A percentile compares a stretch with the other conserved stretches of the same genome.
Evolutionary conservation across 2,329 filamentous ascomycete genomes (phyloP).

Genomic region (Eutypella sp.): DNA sequence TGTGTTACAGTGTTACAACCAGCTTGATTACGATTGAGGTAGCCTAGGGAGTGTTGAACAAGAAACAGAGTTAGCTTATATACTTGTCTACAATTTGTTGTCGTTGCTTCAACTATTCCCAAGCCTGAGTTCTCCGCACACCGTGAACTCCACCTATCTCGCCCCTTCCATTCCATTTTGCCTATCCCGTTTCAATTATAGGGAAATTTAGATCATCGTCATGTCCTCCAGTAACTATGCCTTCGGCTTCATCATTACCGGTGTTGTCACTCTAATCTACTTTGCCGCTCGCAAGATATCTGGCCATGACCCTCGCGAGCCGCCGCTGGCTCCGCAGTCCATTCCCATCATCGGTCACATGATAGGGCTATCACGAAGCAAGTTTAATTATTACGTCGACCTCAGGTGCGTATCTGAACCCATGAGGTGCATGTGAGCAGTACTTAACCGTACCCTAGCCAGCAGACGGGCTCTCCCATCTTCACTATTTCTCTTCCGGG

Average conservation of each 20-base stretch:
- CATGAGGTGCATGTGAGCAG: not conserved
- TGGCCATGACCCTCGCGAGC: slow-evolving; percentile 26
- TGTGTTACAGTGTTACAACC: not conserved
- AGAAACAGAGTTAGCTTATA: not conserved
- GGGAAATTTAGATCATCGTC: not conserved
- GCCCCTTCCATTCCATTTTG: not conserved
- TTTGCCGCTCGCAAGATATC: slow-evolving; percentile 11
- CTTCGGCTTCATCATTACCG: slow-evolving; percentile 2
- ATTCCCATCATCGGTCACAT: slow-evolving; percentile 29
- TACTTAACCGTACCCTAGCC: slow-evolving; percentile 5
- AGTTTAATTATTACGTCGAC: slow-evolving; percentile 28
- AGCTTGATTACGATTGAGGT: not conserved
- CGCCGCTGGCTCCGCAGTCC: slow-evolving; percentile 23
- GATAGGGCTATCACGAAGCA: slow-evolving; percentile 22
- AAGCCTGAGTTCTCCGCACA: not conserved
- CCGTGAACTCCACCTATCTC: not conserved
- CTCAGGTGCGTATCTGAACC: slow-evolving; percentile 17
- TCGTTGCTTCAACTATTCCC: not conserved
- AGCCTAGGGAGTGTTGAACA: not conserved
- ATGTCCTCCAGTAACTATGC: not conserved
- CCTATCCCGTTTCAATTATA: not conserved
- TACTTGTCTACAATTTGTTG: not conserved
- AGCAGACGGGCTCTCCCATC: slow-evolving; percentile 25
- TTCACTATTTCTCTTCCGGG: slow-evolving; percentile 37
- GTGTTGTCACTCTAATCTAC: slow-evolving; percentile 5